Evolutionary conservation across 495 filamentous ascomycete species (phyloP), one percentile per base, ranked within the genome.

Genomic region (Trichoderma reesei): DNA sequence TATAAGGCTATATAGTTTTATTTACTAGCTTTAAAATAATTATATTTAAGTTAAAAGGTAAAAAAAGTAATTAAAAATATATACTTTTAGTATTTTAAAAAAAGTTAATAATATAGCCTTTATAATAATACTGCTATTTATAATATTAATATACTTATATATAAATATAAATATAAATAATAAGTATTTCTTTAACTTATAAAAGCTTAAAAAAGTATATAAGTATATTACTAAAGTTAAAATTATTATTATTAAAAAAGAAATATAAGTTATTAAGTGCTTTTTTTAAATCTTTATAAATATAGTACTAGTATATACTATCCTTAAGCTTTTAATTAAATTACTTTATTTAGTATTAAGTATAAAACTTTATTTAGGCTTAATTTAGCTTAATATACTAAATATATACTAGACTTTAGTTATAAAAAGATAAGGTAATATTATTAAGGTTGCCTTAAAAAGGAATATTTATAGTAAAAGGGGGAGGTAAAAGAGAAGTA

Each of bases 241-340:
- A 18, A 3, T 41, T 41, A 54, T 64, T 64, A 38, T 41, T 56
- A 34, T 31, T 33, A 37, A 26, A 59, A 20, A 54, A 54, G 16
- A 56, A 54, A 54, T 5, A 39, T 10, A 16, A 41, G 11, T 41
- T 41, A 41, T 6, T 64, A 59, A 31, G 18, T 34, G 20, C 2
- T 31, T 37, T 56, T 31, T 56, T 64, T 56, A 20, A 3, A 34
- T 54, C 39, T 41, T 59, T 36, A 59, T 38, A 41, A 11, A 6
- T 41, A 37, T 48, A 34, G n/a, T 64, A 54, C 38, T 64, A 56
- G 14, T 56, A 64, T 37, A 5, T 64, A 41, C 54, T 41, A 54
- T 41, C 36, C 6, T 38, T 26, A 16, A 54, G 59, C 1, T 51
- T 26, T 38, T 33, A 48, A 26, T 64, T 54, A 64, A 64, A 59